Evolutionary conservation across 768 basidiomycete genomes (phyloP).

Genomic region (Suillus plorans): DNA sequence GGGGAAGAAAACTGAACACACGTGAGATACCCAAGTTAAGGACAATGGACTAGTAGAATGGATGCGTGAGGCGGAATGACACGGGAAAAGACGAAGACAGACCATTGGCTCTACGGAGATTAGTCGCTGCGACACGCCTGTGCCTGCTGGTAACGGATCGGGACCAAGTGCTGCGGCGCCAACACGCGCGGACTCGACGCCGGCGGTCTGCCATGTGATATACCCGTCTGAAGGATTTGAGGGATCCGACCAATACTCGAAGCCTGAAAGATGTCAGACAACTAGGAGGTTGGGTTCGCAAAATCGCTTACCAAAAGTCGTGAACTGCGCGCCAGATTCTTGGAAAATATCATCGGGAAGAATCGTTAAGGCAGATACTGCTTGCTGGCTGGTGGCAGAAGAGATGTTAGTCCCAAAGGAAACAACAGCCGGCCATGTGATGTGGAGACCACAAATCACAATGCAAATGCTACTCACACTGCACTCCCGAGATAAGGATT

Average conservation of each 20-base stretch:
- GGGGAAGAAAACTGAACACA: conserved; percentile 22
- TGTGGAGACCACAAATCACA: not conserved
- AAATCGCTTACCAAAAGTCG: conserved; percentile 43
- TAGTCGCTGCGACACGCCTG: conserved; percentile 57
- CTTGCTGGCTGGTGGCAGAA: conserved; percentile 39
- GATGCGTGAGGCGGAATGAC: not conserved
- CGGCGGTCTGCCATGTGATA: conserved; percentile 76
- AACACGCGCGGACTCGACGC: conserved; percentile 46
- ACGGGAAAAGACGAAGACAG: not conserved
- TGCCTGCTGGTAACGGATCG: conserved; percentile 36
- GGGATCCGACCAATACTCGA: conserved; percentile 74
- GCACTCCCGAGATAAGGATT: conserved; percentile 51
- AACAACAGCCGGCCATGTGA: not conserved
- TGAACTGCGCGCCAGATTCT: conserved; percentile 52
- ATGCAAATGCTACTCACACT: conserved; percentile 31
- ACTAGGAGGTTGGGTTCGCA: not conserved
- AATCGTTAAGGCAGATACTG: conserved; percentile 45
- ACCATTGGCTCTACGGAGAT: conserved; percentile 54
- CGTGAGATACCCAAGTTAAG: conserved; percentile 65
- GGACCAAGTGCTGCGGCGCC: conserved; percentile 56
- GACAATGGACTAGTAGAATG: conserved; percentile 42
- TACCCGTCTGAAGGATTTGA: conserved; percentile 53
- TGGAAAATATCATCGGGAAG: conserved; percentile 49
- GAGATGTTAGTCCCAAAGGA: not conserved
- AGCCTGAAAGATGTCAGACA: conserved; percentile 41